Base-by-base conservation (phyloP, 768 basidiomycete species). In the Inosperma sp. region DNA sequence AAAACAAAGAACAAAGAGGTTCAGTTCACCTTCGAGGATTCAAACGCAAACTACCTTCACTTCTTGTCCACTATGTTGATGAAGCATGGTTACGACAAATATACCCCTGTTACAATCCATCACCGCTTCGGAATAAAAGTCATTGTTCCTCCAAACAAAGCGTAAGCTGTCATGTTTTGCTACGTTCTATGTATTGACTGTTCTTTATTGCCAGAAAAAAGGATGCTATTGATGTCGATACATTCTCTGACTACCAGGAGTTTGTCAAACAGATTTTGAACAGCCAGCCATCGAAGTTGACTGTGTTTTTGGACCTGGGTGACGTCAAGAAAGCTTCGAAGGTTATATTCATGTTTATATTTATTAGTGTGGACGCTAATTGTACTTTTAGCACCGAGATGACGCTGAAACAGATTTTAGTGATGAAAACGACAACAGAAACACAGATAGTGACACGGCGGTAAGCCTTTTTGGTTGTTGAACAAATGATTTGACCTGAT, bases 221-320 rank as follows among this genome's bases (percentile, higher is more conserved):
- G n/a, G 54, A 59, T 45, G 54, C 60, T 4, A 31, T 61, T 14
- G 52, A 61, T 40, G 29, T 61, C 17, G 52, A 61, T 12, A 44
- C 46, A 14, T 30, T 56, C 13, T 8, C 29, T 22, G 56, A 61
- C 17, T 61, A 51, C 41, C 19, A 52, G 27, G 43, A 56, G 10
- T 16, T 61, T 5, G 54, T 51, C 4, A 16, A 25, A 16, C 35
- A 52, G 21, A 37, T 59, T 6, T 16, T 53, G 13, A 45, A 48
- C 16, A 40, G 47, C 13, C 12, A 45, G 23, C 53, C 58, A 4
- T 35, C 42, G 3, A 59, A 56, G 43, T 22, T 61, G 42, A 53
- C 34, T 17, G 31, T 60, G 13, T 55, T 21, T 49, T 30, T 57
- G 33, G 31, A 54, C 42, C 39, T 58, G 45, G 49, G 48, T 6